Evolutionary conservation across 495 filamentous ascomycete genomes (phyloP), one percentile per base, ranked within the genome.

Genomic region (Sporormia fimetaria): DNA sequence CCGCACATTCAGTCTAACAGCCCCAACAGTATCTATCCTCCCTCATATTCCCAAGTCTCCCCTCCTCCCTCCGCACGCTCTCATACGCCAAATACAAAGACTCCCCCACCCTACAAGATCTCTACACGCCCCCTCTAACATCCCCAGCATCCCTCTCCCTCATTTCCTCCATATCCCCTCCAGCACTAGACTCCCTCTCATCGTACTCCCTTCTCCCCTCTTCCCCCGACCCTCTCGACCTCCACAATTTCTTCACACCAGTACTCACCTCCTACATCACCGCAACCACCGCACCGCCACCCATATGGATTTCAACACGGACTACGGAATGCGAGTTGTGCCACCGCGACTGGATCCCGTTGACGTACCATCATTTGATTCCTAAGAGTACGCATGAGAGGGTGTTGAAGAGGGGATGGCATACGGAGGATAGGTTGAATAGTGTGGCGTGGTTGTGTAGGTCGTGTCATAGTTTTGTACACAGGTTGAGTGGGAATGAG

Each of bases 371-470:
- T 51, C 85, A 92, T 62, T 63, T 94, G 33, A 84, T 93, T 44
- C 86, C 86, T 22, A 66, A 74, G 21, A 65, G 70, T 25, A 73
- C 83, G 49, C 86, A 92, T 61, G 73, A 67, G n/a, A 87, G 85
- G 62, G 83, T 74, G 5, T 51, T 83, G 9, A 82, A 83, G 62
- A 67, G 82, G 21, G 83, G 83, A 3, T 92, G 84, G 85, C 81
- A 86, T 66, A 68, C 71, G 11, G 74, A 76, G 46, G 77, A 78
- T 66, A 69, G 74, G 63, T 51, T 88, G 61, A 74, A 82, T 57
- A 84, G 73, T 57, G 84, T 92, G 18, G 86, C 86, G 21, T 94
- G 84, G 84, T 58, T 94, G 52, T 93, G 86, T 65, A 70, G 85
- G 15, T 82, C 86, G 11, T 94, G 86, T 53, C 86, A 94, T 69